Evolutionary conservation across 2,329 filamentous ascomycete species (phyloP).

Genomic region (Penicillium sp.): DNA sequence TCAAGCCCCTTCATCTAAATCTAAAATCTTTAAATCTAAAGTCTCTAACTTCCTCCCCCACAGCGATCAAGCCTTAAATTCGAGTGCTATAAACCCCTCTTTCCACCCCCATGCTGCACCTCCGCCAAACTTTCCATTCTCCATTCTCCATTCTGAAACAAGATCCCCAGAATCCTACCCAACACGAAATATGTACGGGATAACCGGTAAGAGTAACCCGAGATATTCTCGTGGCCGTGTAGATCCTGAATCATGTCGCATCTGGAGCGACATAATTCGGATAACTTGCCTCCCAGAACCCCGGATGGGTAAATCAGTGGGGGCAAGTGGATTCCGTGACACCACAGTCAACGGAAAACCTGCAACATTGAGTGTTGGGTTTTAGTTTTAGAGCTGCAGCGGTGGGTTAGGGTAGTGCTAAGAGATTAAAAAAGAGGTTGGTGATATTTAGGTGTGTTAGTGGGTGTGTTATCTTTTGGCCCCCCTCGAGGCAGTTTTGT

Average conservation of each 20-base stretch:
- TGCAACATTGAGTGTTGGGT: neutral
- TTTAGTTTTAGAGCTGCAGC: neutral
- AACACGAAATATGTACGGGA: neutral
- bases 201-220: neutral
- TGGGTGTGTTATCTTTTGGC: neutral
- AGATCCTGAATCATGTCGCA: neutral
- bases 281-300: constrained; percentile 10
- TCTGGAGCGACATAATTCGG: neutral
- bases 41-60: too few species aligned
- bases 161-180: neutral
- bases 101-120: neutral
- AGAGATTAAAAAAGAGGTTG: neutral
- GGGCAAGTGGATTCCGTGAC: constrained; percentile 8
- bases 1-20: neutral
- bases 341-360: constrained; percentile 4
- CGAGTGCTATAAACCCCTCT: neutral
- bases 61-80: neutral
- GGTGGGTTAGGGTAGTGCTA: neutral
- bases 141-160: neutral
- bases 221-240: constrained; percentile 3
- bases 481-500: too few species aligned
- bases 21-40: too few species aligned
- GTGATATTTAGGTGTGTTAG: neutral
- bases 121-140: constrained; percentile 1
- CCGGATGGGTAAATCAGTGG: constrained; percentile 7